A percentile compares a stretch with the other conserved stretches of the same genome.
Conservation (phyloP, 2,329 filamentous ascomycete genomes). For the Elsinoe fawcettii region DNA sequence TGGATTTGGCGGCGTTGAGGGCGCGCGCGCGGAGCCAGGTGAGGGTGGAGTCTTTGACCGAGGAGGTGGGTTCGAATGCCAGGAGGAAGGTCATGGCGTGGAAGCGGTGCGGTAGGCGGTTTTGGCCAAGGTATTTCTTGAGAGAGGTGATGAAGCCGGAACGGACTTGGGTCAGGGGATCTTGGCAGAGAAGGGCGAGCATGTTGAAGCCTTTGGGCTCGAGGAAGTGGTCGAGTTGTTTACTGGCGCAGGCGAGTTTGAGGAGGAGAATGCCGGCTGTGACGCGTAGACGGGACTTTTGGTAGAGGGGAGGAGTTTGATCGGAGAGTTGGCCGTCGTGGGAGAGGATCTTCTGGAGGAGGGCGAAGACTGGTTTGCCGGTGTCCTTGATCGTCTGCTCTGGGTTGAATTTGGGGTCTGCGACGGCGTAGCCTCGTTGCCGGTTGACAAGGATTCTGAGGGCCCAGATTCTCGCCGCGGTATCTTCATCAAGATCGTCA, state of each 20-base stretch:
- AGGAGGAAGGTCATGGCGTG: slow-evolving; percentile 85
- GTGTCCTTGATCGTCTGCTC: slow-evolving; percentile 38
- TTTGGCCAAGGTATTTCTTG: slow-evolving; percentile 79
- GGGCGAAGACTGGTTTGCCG: slow-evolving; percentile 63
- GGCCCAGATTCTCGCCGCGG: slow-evolving; percentile 73
- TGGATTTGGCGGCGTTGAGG: slow-evolving; percentile 51
- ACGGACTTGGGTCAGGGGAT: slow-evolving; percentile 65
- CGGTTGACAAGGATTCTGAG: slow-evolving; percentile 82
- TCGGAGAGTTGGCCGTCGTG: slow-evolving; percentile 75
- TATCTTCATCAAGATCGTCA: slow-evolving; percentile 66
- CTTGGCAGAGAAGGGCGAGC: slow-evolving; percentile 74
- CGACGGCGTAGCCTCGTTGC: slow-evolving; percentile 51
- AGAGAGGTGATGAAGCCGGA: slow-evolving; percentile 73
- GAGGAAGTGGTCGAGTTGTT: slow-evolving; percentile 68
- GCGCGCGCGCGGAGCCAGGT: slow-evolving; percentile 86
- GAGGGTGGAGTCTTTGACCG: slow-evolving; percentile 64
- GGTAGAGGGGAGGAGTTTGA: slow-evolving; percentile 62
- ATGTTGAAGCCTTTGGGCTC: slow-evolving; percentile 68
- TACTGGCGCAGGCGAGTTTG: slow-evolving; percentile 68
- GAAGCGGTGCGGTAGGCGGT: slow-evolving; percentile 65
- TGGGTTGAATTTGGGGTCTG: slow-evolving; percentile 34
- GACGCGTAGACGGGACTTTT: slow-evolving; percentile 74
- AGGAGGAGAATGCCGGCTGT: slow-evolving; percentile 69
- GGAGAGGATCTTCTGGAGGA: slow-evolving; percentile 68
- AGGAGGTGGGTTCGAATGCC: slow-evolving; percentile 76